phyloP scores from a whole-genome alignment of 495 filamentous ascomycete species.

The Penicillium desertorum region DNA sequence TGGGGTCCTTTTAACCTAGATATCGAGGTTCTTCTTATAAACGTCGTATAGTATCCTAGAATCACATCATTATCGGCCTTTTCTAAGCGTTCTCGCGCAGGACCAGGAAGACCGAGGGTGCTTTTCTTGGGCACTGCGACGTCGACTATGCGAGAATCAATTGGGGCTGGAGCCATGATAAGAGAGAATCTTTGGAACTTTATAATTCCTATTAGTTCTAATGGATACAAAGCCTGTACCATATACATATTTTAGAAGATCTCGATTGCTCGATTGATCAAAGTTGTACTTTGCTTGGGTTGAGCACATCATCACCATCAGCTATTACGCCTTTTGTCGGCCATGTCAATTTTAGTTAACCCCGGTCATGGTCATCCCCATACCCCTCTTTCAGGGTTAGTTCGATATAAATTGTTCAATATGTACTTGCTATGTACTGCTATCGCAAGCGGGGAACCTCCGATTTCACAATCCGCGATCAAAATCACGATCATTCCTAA shows the following conservation, averaged over 20 bases:
- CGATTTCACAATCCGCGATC: slow-evolving; percentile 17
- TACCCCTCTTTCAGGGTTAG: slow-evolving; percentile 5
- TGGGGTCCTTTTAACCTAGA: slow-evolving; percentile 66
- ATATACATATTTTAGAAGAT: background rate
- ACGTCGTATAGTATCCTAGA: slow-evolving; percentile 64
- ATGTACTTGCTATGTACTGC: background rate
- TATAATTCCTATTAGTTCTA: background rate
- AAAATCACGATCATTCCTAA: slow-evolving; percentile 10
- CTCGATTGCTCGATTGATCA: background rate
- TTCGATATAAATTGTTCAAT: slow-evolving; percentile 1
- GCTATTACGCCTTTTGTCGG: slow-evolving; percentile 22
- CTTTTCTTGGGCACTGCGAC: slow-evolving; percentile 61
- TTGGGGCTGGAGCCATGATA: slow-evolving; percentile 49
- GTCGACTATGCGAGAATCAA: slow-evolving; percentile 59
- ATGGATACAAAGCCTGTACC: background rate
- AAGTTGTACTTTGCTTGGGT: slow-evolving; percentile 6
- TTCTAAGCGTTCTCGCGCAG: slow-evolving; percentile 55
- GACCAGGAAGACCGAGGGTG: slow-evolving; percentile 54
- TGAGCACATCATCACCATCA: slow-evolving; percentile 39
- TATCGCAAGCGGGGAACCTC: slow-evolving; percentile 3
- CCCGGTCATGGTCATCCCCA: background rate
- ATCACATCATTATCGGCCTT: slow-evolving; percentile 68
- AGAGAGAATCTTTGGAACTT: background rate
- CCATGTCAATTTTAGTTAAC: slow-evolving; percentile 1
- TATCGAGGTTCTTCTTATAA: slow-evolving; percentile 65